Conservation (phyloP, 805 yeast genomes). For the Spathaspora boniae region DNA sequence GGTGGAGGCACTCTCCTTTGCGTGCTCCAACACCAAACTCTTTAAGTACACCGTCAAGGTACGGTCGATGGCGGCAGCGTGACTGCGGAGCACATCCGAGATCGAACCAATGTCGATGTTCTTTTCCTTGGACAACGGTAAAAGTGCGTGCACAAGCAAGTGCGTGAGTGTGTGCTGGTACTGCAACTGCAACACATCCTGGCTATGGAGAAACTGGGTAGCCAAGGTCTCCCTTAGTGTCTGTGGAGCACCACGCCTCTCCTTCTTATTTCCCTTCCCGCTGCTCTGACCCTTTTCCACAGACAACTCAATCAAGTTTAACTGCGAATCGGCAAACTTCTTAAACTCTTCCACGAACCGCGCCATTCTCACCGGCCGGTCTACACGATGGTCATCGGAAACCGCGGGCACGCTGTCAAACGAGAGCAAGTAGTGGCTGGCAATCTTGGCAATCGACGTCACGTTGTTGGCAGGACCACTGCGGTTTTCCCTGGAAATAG, state of each 20-base stretch:
- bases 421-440: slow-evolving; percentile 19
- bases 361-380: background rate
- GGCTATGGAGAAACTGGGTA: slow-evolving; percentile 7
- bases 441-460: slow-evolving; percentile 24
- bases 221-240: background rate
- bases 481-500: slow-evolving; percentile 2
- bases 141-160: slow-evolving; percentile 12
- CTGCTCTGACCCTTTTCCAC: too few relatives aligned
- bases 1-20: slow-evolving; percentile 8
- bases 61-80: slow-evolving; percentile 1
- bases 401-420: slow-evolving; percentile 19
- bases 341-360: slow-evolving; percentile 5
- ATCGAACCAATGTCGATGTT: background rate
- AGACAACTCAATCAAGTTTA: slow-evolving; percentile 2
- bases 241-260: background rate
- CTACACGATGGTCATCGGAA: slow-evolving; percentile 9
- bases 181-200: slow-evolving; percentile 7
- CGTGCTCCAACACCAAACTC: slow-evolving; percentile 5
- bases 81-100: background rate
- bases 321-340: slow-evolving; percentile 3
- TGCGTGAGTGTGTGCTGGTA: slow-evolving; percentile 10
- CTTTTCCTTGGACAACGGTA: slow-evolving; percentile 11
- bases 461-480: slow-evolving; percentile 4
- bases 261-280: too few relatives aligned
- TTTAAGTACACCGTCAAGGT: slow-evolving; percentile 5